Evolutionary conservation across 305 asterid genomes (phyloP).

Genomic region (Solanum aculeatissimum): DNA sequence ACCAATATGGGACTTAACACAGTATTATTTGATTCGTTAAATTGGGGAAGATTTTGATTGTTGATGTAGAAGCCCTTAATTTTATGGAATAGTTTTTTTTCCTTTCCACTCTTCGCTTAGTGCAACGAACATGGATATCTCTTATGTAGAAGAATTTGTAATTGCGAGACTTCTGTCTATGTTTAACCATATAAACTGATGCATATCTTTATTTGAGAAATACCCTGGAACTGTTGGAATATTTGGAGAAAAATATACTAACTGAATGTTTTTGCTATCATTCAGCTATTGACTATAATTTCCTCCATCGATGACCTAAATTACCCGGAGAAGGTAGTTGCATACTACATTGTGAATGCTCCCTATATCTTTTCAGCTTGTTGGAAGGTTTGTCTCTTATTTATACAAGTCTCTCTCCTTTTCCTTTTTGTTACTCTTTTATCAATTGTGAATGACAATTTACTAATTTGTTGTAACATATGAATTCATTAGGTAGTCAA

Average conservation of each 20-base stretch:
- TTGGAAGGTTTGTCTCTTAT: slow-evolving; percentile 64
- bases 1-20: background rate
- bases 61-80: background rate
- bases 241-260: background rate
- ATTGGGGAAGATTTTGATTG: background rate
- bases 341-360: slow-evolving; percentile 78
- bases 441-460: background rate
- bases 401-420: background rate
- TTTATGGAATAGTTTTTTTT: background rate
- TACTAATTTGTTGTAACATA: background rate
- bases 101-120: background rate
- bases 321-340: slow-evolving; percentile 74
- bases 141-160: background rate
- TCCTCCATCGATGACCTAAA: slow-evolving; percentile 77
- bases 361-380: slow-evolving; percentile 77
- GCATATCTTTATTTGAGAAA: background rate
- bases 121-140: background rate
- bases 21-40: background rate
- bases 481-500: slow-evolving; percentile 53
- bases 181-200: background rate
- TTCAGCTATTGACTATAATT: slow-evolving; percentile 57
- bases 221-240: background rate
- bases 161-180: background rate
- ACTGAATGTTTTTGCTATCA: background rate
- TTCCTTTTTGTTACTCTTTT: background rate